A percentile compares a stretch with the other conserved stretches of the same genome.
phyloP scores from a whole-genome alignment of 129 eudicot species.

The Flaveria ramosissima region DNA sequence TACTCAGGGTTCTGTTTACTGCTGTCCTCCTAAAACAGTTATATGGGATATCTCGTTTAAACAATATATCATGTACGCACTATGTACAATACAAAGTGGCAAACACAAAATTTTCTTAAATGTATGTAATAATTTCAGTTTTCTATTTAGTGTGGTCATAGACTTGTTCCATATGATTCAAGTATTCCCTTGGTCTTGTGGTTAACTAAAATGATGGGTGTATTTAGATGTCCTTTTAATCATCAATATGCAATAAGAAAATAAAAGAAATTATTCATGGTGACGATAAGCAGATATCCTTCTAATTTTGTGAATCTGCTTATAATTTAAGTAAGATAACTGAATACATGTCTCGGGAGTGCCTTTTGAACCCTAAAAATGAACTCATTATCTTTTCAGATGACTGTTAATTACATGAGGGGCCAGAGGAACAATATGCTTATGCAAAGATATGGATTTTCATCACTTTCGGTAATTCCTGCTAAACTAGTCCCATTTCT shows the following conservation, averaged over 20 bases:
- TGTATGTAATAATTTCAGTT: not conserved
- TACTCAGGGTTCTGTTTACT: not conserved
- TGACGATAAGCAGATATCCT: not conserved
- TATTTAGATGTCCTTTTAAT: not conserved
- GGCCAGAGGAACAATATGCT: slow-evolving; percentile 70
- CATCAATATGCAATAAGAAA: not conserved
- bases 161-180: not conserved
- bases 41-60: not conserved
- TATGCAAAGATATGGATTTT: slow-evolving; percentile 96
- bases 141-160: not conserved
- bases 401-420: slow-evolving; percentile 82
- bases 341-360: not conserved
- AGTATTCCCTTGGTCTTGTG: not conserved
- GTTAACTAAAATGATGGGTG: not conserved
- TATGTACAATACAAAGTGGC: not conserved
- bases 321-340: not conserved
- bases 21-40: not conserved
- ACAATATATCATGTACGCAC: not conserved
- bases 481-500: slow-evolving; percentile 9
- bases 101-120: not conserved
- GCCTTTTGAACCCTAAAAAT: not conserved
- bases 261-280: not conserved
- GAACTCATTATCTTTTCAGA: slow-evolving; percentile 47
- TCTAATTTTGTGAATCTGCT: not conserved
- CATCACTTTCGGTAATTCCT: slow-evolving; percentile 72